phyloP scores from a whole-genome alignment of 2,329 filamentous ascomycete genomes.

The Aspergillus neoniger region DNA sequence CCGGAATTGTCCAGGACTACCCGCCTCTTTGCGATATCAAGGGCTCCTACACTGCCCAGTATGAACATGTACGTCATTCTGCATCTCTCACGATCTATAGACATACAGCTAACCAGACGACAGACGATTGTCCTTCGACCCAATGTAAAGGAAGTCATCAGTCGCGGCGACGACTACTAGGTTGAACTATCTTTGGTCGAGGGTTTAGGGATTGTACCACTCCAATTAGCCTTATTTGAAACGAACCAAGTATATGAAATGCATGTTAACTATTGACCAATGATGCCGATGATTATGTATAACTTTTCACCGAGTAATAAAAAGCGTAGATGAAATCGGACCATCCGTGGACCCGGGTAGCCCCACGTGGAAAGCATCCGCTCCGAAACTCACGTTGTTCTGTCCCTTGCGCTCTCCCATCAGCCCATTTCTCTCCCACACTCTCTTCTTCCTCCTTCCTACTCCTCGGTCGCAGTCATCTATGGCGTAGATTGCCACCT shows the following conservation, averaged over 20 bases:
- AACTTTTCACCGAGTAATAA: background rate
- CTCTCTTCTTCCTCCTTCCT: conserved; percentile 4
- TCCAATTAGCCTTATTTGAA: conserved; percentile 6
- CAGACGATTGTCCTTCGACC: conserved; percentile 76
- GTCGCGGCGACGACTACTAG: conserved; percentile 80
- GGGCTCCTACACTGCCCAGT: conserved; percentile 92
- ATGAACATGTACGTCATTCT: conserved; percentile 74
- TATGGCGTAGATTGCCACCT: conserved; percentile 23
- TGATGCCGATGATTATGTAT: background rate
- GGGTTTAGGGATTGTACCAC: conserved; percentile 1
- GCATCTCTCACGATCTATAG: background rate
- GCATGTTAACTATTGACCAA: background rate
- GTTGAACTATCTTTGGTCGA: background rate
- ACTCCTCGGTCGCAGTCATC: conserved; percentile 3
- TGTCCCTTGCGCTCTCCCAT: conserved; percentile 11
- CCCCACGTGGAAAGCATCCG: conserved; percentile 40
- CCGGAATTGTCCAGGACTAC: conserved; percentile 85
- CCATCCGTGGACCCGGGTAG: conserved; percentile 26
- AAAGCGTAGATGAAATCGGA: conserved; percentile 12
- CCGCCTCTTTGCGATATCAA: conserved; percentile 88
- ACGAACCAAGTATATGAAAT: conserved; percentile 3
- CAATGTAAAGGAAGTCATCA: conserved; percentile 84
- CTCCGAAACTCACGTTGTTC: conserved; percentile 28
- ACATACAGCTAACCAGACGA: conserved; percentile 19
- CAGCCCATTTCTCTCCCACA: conserved; percentile 12